Conservation (phyloP, 1,284 basidiomycete species). For the Fomitopsis schrenkii region DNA sequence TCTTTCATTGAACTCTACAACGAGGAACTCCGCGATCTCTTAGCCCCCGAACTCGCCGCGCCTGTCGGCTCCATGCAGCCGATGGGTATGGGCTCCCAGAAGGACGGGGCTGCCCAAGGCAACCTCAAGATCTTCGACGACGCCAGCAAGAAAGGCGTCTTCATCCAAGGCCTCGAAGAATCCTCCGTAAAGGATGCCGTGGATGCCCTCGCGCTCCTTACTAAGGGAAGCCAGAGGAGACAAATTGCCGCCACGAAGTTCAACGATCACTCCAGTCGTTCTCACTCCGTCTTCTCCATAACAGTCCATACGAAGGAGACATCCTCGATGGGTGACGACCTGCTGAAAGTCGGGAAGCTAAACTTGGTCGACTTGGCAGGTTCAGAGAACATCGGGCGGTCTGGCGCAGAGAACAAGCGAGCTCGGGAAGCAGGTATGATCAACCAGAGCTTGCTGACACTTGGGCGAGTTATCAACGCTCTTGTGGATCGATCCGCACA, state of each 20-base stretch:
- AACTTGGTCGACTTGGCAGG: slow-evolving; percentile 98
- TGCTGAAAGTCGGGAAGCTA: slow-evolving; percentile 91
- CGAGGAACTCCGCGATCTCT: slow-evolving; percentile 95
- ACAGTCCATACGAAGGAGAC: slow-evolving; percentile 92
- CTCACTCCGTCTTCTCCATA: slow-evolving; percentile 97
- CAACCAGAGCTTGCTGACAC: slow-evolving; percentile 94
- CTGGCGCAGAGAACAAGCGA: slow-evolving; percentile 92
- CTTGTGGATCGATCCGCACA: slow-evolving; percentile 91
- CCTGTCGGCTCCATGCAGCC: slow-evolving; percentile 60
- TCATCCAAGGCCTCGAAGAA: slow-evolving; percentile 96
- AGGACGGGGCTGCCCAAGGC: slow-evolving; percentile 39
- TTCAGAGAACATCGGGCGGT: slow-evolving; percentile 95
- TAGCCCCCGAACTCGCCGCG: slow-evolving; percentile 68
- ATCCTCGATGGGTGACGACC: slow-evolving; percentile 77
- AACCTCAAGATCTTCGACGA: slow-evolving; percentile 94
- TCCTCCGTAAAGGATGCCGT: slow-evolving; percentile 79
- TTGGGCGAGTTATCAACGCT: slow-evolving; percentile 96
- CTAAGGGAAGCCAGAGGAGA: slow-evolving; percentile 85
- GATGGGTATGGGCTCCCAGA: slow-evolving; percentile 56
- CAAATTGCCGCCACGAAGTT: slow-evolving; percentile 97
- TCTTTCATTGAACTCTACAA: slow-evolving; percentile 99
- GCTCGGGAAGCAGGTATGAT: slow-evolving; percentile 99
- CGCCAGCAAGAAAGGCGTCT: slow-evolving; percentile 78
- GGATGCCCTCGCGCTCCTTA: slow-evolving; percentile 83
- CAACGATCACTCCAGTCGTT: slow-evolving; percentile 96